phyloP scores from a whole-genome alignment of 2,329 filamentous ascomycete species.

The Trichoderma guizhouense region DNA sequence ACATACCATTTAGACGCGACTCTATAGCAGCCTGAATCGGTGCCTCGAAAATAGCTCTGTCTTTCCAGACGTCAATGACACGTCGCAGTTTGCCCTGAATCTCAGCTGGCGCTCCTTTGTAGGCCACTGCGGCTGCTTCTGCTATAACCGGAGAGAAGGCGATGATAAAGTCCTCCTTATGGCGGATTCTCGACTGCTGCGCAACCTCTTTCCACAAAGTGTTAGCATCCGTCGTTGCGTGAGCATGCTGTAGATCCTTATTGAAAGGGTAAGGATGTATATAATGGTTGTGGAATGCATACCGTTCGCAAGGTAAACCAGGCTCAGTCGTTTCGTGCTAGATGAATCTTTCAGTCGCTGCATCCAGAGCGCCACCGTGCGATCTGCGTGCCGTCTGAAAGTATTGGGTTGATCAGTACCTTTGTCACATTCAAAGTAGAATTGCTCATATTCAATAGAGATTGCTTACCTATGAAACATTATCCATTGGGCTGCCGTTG shows the following conservation, averaged over 20 bases:
- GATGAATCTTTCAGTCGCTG: conserved; percentile 84
- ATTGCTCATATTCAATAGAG: neutral
- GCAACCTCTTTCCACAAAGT: conserved; percentile 67
- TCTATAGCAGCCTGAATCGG: conserved; percentile 81
- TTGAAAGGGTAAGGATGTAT: neutral
- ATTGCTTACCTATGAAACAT: conserved; percentile 86
- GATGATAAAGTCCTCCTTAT: conserved; percentile 86
- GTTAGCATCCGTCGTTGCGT: neutral
- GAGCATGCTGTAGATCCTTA: neutral
- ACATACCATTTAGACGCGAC: conserved; percentile 69
- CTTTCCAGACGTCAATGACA: conserved; percentile 92
- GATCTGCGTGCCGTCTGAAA: conserved; percentile 80
- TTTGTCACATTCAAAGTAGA: conserved; percentile 10
- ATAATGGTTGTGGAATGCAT: conserved; percentile 29
- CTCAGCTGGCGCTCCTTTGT: conserved; percentile 82
- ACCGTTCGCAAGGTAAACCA: conserved; percentile 96
- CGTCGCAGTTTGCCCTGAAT: conserved; percentile 83
- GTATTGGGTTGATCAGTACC: neutral
- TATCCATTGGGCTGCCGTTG: conserved; percentile 97
- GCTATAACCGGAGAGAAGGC: conserved; percentile 91
- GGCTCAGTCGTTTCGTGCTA: conserved; percentile 78
- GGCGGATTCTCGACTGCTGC: conserved; percentile 89
- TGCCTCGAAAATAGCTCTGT: conserved; percentile 77
- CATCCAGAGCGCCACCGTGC: conserved; percentile 88
- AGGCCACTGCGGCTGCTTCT: conserved; percentile 85